Evolutionary conservation across 1,284 basidiomycete species (phyloP).

Genomic region (Peniophora sp.): DNA sequence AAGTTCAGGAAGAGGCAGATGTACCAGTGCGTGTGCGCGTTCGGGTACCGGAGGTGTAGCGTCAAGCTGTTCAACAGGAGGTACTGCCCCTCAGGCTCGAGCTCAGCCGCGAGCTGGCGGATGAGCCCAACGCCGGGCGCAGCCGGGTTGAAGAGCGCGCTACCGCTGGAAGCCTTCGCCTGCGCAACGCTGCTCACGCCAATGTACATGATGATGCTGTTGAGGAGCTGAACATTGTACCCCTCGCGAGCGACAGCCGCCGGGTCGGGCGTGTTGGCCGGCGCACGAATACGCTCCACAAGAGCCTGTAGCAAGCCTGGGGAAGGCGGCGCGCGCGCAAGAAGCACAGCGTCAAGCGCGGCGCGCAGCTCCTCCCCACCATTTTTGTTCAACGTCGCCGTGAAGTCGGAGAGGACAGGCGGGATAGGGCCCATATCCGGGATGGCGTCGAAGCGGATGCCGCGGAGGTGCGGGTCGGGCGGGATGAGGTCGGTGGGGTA

Average conservation of each 20-base stretch:
- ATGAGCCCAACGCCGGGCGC: constrained; percentile 81
- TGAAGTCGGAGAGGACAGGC: constrained; percentile 86
- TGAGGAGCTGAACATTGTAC: constrained; percentile 88
- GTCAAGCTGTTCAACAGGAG: constrained; percentile 87
- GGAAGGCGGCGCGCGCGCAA: constrained; percentile 47
- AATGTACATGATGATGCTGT: constrained; percentile 92
- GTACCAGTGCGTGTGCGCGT: constrained; percentile 97
- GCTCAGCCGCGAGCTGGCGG: constrained; percentile 72
- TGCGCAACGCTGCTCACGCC: constrained; percentile 86
- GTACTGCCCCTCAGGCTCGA: constrained; percentile 94
- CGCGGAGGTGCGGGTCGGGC: constrained; percentile 82
- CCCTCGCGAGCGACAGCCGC: constrained; percentile 34
- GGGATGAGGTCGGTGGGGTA: constrained; percentile 86
- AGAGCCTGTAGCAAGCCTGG: constrained; percentile 71
- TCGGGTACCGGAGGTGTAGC: constrained; percentile 92
- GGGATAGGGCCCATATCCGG: constrained; percentile 90
- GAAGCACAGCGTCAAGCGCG: constrained; percentile 78
- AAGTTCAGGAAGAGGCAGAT: constrained; percentile 82
- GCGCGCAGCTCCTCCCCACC: constrained; percentile 58
- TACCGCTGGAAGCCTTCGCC: constrained; percentile 73
- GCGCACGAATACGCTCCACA: constrained; percentile 67
- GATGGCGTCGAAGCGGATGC: constrained; percentile 62
- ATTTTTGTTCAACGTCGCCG: constrained; percentile 63
- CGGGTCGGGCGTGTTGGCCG: constrained; percentile 37
- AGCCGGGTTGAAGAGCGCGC: constrained; percentile 69